phyloP scores from a whole-genome alignment of 306 rosid genomes.

The Glycine tomentella region DNA sequence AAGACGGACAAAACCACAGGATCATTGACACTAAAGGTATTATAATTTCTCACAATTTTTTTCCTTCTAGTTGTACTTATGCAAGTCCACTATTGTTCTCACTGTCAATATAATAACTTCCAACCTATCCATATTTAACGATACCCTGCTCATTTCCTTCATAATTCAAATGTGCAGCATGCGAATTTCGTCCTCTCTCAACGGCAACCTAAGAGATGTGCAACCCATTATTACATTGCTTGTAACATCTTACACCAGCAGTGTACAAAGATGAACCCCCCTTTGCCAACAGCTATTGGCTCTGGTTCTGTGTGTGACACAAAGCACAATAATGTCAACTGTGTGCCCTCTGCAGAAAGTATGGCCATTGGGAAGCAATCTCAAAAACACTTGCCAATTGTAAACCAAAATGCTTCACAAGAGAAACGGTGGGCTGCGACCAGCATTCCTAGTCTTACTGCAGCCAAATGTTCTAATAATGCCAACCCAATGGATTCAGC shows the following conservation, averaged over 20 bases:
- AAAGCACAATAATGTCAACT: conserved; percentile 47
- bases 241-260: conserved; percentile 70
- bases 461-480: conserved; percentile 47
- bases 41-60: conserved; percentile 12
- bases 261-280: conserved; percentile 48
- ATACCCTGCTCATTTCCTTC: conserved; percentile 29
- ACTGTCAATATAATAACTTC: neutral
- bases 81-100: conserved; percentile 30
- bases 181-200: conserved; percentile 49
- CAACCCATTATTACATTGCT: conserved; percentile 76
- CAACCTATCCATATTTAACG: conserved; percentile 6
- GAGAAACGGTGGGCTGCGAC: conserved; percentile 48
- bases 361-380: conserved; percentile 46
- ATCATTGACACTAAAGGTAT: conserved; percentile 56
- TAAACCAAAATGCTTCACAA: conserved; percentile 40
- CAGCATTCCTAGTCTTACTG: conserved; percentile 41
- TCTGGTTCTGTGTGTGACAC: conserved; percentile 55
- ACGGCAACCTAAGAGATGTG: conserved; percentile 62
- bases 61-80: conserved; percentile 18
- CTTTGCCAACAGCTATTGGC: conserved; percentile 48
- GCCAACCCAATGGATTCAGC: conserved; percentile 49
- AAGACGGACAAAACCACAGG: conserved; percentile 43
- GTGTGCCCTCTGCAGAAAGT: conserved; percentile 48
- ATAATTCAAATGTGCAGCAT: conserved; percentile 56
- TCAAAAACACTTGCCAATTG: conserved; percentile 46